Conservation (phyloP, 1,139 yeast species). For the Sugiyamaella sp. region DNA sequence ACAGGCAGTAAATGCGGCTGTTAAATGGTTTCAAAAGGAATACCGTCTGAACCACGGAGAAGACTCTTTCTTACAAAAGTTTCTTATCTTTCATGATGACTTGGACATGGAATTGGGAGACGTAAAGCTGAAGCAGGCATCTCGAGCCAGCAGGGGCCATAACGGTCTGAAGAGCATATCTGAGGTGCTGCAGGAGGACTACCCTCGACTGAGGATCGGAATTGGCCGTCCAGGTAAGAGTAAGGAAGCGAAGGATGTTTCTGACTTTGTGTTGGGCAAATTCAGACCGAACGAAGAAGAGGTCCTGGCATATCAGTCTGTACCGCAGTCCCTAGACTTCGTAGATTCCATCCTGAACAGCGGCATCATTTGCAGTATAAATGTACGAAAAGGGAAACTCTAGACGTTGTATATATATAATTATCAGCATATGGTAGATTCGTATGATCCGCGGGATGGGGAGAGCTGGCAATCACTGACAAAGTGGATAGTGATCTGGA, state of each 20-base stretch:
- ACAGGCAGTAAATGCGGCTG: conserved; percentile 41
- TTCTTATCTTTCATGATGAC: conserved; percentile 77
- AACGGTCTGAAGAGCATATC: conserved; percentile 72
- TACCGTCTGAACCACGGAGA: conserved; percentile 14
- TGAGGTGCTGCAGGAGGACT: conserved; percentile 45
- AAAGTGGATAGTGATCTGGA: too few species aligned
- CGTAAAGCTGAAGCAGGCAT: conserved; percentile 58
- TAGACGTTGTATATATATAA: too few species aligned
- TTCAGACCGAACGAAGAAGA: conserved; percentile 38
- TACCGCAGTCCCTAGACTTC: conserved; percentile 17
- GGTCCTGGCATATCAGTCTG: conserved; percentile 16
- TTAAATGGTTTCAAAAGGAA: conserved; percentile 44
- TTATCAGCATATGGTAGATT: too few species aligned
- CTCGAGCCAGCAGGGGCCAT: conserved; percentile 72
- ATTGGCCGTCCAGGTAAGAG: conserved; percentile 62
- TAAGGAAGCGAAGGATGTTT: conserved; percentile 50
- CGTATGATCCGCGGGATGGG: too few species aligned
- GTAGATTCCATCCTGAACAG: conserved; percentile 10
- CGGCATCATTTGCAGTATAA: conserved; percentile 4
- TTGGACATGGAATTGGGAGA: conserved; percentile 66
- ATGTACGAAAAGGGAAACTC: too few species aligned
- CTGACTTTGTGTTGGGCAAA: conserved; percentile 63
- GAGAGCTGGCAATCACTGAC: too few species aligned
- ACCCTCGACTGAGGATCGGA: conserved; percentile 66
- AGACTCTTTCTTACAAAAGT: conserved; percentile 40